phyloP scores from a whole-genome alignment of 768 basidiomycete genomes.

The Leucocoprinus leucothites region DNA sequence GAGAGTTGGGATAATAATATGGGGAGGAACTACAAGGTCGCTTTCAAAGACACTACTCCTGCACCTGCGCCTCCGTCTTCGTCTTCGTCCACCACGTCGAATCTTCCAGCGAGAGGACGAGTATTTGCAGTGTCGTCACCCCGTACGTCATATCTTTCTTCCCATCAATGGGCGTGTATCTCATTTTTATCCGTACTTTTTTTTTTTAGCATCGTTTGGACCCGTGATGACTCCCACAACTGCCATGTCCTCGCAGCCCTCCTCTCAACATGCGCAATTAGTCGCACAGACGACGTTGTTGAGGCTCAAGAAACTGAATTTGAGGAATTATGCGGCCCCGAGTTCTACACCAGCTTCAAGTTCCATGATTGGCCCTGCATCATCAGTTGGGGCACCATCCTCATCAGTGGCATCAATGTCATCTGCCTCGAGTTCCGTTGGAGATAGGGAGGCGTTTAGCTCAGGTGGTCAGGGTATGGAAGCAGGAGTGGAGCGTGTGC shows the following conservation, averaged over 20 bases:
- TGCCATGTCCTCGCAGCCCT: slow-evolving; percentile 3
- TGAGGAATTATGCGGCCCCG: slow-evolving; percentile 54
- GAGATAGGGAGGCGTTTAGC: no score
- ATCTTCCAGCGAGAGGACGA: neutral
- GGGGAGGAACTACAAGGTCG: slow-evolving; percentile 73
- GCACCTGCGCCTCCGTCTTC: neutral
- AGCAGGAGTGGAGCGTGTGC: no score
- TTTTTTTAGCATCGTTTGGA: slow-evolving; percentile 9
- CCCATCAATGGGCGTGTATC: no score
- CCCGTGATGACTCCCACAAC: slow-evolving; percentile 12
- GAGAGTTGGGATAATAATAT: slow-evolving; percentile 97
- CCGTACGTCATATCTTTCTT: slow-evolving; percentile 19
- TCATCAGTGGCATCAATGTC: no score
- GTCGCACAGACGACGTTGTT: slow-evolving; percentile 31
- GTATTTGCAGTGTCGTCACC: slow-evolving; percentile 20
- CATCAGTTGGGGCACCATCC: no score
- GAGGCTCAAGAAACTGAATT: slow-evolving; percentile 35
- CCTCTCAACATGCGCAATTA: slow-evolving; percentile 21
- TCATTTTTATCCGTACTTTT: neutral
- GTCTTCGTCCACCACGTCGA: neutral
- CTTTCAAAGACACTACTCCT: slow-evolving; percentile 40
- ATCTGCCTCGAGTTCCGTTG: no score
- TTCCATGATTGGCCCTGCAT: neutral
- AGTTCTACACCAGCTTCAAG: neutral
- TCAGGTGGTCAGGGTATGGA: no score